Conservation (phyloP, 1,284 basidiomycete species). For the Sporisorium graminicola region DNA sequence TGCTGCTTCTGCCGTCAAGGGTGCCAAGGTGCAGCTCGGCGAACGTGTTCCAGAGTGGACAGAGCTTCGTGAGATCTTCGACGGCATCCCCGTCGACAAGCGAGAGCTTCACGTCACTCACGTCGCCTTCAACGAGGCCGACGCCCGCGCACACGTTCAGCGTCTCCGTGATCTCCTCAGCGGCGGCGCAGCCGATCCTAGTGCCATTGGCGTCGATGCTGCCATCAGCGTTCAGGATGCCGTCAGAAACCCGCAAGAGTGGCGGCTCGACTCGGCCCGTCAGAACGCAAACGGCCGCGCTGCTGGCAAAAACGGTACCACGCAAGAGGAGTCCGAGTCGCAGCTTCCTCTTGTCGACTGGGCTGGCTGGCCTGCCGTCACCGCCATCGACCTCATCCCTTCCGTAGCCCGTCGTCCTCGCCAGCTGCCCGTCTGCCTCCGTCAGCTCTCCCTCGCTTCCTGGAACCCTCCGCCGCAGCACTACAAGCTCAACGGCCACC, state of each 20-base stretch:
- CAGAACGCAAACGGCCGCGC: conserved; percentile 31
- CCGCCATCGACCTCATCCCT: conserved; percentile 69
- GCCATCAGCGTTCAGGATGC: conserved; percentile 73
- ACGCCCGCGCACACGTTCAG: conserved; percentile 72
- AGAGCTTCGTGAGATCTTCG: conserved; percentile 64
- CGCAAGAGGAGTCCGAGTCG: conserved; percentile 8
- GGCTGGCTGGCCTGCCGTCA: conserved; percentile 67
- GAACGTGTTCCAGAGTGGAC: conserved; percentile 64
- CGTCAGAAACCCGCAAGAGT: conserved; percentile 70
- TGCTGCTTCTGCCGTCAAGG: conserved; percentile 22
- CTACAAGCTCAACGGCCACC: conserved; percentile 73
- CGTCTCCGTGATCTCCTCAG: conserved; percentile 72
- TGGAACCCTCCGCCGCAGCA: conserved; percentile 76
- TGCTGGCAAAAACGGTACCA: conserved; percentile 27
- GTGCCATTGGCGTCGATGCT: conserved; percentile 71
- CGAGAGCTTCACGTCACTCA: conserved; percentile 63
- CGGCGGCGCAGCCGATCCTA: conserved; percentile 70
- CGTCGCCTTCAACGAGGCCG: conserved; percentile 73
- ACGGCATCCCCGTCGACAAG: conserved; percentile 54
- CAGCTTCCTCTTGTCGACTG: conserved; percentile 70
- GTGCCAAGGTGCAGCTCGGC: conserved; percentile 43
- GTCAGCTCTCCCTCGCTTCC: conserved; percentile 73
- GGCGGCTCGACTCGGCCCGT: conserved; percentile 45
- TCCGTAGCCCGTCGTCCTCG: conserved; percentile 58
- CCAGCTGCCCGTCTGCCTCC: conserved; percentile 70